Evolutionary conservation across 2,329 filamentous ascomycete genomes (phyloP), one percentile per base, ranked within the genome.

Genomic region (Aspergillus oerlinghausenensis): DNA sequence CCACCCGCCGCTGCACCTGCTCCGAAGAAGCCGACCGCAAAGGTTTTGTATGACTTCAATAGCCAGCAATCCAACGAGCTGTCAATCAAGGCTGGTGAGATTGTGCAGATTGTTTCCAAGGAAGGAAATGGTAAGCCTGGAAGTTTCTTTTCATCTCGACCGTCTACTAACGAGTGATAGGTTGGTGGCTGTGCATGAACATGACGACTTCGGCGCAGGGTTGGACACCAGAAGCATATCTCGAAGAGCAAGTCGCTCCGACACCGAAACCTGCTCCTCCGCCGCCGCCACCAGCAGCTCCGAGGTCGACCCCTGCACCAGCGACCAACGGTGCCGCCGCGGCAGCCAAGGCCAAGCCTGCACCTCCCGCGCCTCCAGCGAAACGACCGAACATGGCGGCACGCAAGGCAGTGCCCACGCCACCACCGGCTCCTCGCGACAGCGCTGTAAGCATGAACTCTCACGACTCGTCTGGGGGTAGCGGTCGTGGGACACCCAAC

Each of bases 161-260:
- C 8, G 14, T 49, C 57, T 54, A 64, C 73, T 74, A 58, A 76
- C 55, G 21, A 55, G 52, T 17, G 45, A 42, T 64, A 96, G 93
- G 94, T 53, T 99, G 94, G 94, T 97, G 93, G 93, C 81, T 97
- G 49, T 94, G 88, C 61, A 93, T 91, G 79, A 89, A 88, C 60
- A 76, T 78, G 50, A 77, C 84, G 66, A 80, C 80, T 49, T 80
- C 81, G 63, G 84, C 84, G n/a, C 90, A 94, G 74, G 94, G 92
- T 52, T 99, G 94, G 94, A 86, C 94, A 3, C 94, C 94, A 0
- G 89, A 92, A 21, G 91, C 93, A 21, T 99, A 99, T 68, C 88
- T 99, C 8, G 89, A 97, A 75, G 92, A 97, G 59, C 71, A 77
- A 57, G 68, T 66, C 3, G 82, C 82, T 25, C 78, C 84, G 11